These are phyloP conservation scores for Anthracocystis panici-leucophaei DNA, from an alignment of 1,284 basidiomycete genomes.

Conservation along the genomic window DNA sequence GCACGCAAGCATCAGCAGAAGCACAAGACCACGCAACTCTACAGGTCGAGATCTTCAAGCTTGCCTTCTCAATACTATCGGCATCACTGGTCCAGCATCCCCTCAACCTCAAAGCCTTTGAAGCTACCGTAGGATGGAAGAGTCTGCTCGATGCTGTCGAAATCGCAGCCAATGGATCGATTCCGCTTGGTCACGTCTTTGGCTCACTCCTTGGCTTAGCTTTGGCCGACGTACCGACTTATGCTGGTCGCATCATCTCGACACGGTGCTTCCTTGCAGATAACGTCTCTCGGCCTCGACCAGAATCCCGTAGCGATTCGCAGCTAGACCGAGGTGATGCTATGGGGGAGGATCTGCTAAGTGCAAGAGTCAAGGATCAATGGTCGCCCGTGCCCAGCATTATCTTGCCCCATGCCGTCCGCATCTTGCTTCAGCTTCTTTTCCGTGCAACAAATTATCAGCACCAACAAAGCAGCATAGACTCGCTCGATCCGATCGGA, in stretches of 20 bases:
- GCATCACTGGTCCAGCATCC: slow-evolving; percentile 55
- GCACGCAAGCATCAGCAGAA: slow-evolving; percentile 1
- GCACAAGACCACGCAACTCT: slow-evolving; percentile 19
- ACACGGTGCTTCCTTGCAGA: slow-evolving; percentile 27
- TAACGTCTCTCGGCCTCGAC: not conserved
- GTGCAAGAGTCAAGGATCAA: slow-evolving; percentile 18
- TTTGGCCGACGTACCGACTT: slow-evolving; percentile 51
- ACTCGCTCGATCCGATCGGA: slow-evolving; percentile 4
- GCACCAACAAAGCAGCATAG: not conserved
- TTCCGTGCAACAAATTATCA: not conserved
- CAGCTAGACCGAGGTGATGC: not conserved
- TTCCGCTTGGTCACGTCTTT: slow-evolving; percentile 33
- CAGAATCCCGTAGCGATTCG: not conserved
- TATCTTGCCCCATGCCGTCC: slow-evolving; percentile 23
- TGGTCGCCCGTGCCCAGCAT: slow-evolving; percentile 26
- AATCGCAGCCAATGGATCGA: slow-evolving; percentile 25
- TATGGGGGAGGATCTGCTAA: not conserved
- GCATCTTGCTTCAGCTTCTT: slow-evolving; percentile 24
- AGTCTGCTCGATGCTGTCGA: slow-evolving; percentile 29
- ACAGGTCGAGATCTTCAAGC: slow-evolving; percentile 54
- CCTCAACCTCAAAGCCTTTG: slow-evolving; percentile 52
- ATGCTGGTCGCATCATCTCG: slow-evolving; percentile 29
- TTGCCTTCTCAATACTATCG: slow-evolving; percentile 54
- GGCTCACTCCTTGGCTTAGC: slow-evolving; percentile 56
- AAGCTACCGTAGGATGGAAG: slow-evolving; percentile 58